Evolutionary conservation across 1,284 basidiomycete genomes (phyloP).

Genomic region (Ustilago hordei): DNA sequence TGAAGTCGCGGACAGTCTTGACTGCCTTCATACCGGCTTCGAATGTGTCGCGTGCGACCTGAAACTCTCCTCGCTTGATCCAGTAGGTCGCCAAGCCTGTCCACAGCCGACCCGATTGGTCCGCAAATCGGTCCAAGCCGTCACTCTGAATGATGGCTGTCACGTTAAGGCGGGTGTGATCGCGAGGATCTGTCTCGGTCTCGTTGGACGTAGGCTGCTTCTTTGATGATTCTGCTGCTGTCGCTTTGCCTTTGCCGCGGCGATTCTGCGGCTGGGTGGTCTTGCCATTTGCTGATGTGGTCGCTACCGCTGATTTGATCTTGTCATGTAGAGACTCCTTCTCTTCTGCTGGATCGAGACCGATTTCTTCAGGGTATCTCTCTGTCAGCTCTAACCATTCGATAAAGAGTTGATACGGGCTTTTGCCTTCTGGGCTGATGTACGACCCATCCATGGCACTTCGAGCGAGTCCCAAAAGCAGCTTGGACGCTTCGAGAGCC

Average conservation of each 20-base stretch:
- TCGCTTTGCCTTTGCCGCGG: conserved; percentile 59
- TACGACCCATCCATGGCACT: conserved; percentile 86
- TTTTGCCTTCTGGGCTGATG: conserved; percentile 89
- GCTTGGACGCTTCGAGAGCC: conserved; percentile 93
- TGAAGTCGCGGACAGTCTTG: conserved; percentile 95
- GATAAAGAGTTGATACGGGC: conserved; percentile 90
- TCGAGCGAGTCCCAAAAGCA: conserved; percentile 84
- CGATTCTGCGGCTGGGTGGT: conserved; percentile 70
- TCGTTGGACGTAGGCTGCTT: conserved; percentile 72
- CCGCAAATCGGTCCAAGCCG: conserved; percentile 88
- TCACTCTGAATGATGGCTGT: conserved; percentile 86
- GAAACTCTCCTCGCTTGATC: conserved; percentile 97
- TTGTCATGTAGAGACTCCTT: conserved; percentile 15
- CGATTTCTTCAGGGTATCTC: conserved; percentile 89
- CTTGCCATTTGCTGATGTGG: conserved; percentile 11
- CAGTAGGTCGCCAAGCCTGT: conserved; percentile 96
- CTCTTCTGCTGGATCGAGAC: conserved; percentile 80
- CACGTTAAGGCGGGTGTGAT: conserved; percentile 82
- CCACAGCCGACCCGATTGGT: conserved; percentile 96
- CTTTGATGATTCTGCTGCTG: conserved; percentile 64
- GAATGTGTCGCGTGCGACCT: conserved; percentile 85
- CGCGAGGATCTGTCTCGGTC: conserved; percentile 84
- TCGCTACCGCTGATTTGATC: background rate
- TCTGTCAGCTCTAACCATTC: conserved; percentile 95
- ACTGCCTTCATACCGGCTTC: conserved; percentile 87